These are phyloP conservation scores for Pharnaceum exiguum DNA, from an alignment of 148 eudicot genomes.

Conservation along the genomic window DNA sequence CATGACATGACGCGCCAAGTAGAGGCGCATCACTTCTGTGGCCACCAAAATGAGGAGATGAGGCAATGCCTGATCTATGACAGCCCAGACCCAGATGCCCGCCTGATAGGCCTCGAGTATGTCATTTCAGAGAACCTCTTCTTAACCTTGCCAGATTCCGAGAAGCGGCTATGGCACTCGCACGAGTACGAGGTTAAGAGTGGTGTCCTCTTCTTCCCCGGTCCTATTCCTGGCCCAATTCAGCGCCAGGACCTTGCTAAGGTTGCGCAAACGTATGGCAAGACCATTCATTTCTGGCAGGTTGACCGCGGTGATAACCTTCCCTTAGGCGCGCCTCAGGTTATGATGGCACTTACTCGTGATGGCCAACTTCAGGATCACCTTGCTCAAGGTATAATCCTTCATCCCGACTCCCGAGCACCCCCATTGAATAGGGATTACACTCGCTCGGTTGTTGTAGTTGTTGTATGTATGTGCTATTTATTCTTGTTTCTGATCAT, in stretches of 20 bases:
- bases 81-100: slow-evolving; percentile 53
- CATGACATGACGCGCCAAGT: slow-evolving; percentile 90
- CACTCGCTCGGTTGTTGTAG: too few relatives aligned
- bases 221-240: slow-evolving; percentile 50
- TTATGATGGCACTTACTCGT: slow-evolving; percentile 94
- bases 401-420: too few relatives aligned
- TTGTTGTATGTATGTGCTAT: too few relatives aligned
- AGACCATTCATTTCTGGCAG: slow-evolving; percentile 86
- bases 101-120: slow-evolving; percentile 81
- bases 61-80: slow-evolving; percentile 87
- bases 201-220: slow-evolving; percentile 73
- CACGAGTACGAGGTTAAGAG: slow-evolving; percentile 93
- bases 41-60: slow-evolving; percentile 83
- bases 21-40: slow-evolving; percentile 92
- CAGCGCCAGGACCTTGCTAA: slow-evolving; percentile 71
- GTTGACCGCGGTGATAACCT: slow-evolving; percentile 68
- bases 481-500: neutral
- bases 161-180: slow-evolving; percentile 82
- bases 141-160: slow-evolving; percentile 60
- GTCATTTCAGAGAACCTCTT: slow-evolving; percentile 68
- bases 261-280: slow-evolving; percentile 73
- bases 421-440: too few relatives aligned
- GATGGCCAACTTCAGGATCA: slow-evolving; percentile 63
- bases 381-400: slow-evolving; percentile 66
- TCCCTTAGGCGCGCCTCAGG: slow-evolving; percentile 79